These are phyloP conservation scores for Trypanosomatidae sp. DNA, from an alignment of 208 protist species.

Conservation along the genomic window DNA sequence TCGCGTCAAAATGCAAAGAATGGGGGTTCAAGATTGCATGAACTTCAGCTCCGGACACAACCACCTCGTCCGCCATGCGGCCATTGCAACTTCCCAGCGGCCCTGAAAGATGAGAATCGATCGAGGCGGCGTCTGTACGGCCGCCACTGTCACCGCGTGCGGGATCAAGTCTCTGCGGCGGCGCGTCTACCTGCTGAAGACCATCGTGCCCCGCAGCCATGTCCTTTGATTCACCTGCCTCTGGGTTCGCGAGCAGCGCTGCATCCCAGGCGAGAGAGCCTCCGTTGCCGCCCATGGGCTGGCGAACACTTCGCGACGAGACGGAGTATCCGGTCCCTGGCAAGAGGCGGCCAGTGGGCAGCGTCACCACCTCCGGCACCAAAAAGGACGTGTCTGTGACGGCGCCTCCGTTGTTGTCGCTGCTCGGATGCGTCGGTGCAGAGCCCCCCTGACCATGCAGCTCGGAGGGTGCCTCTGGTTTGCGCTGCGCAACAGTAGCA, in stretches of 20 bases:
- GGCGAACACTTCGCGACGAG: slow-evolving; percentile 1
- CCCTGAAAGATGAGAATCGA: not conserved
- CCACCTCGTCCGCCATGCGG: slow-evolving; percentile 5
- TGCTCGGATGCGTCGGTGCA: not conserved
- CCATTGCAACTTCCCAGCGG: not conserved
- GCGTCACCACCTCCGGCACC: not conserved
- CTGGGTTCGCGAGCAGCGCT: not conserved
- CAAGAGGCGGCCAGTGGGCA: not conserved
- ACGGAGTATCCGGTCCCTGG: slow-evolving; percentile 9
- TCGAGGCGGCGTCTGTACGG: not conserved
- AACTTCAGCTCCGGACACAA: not conserved
- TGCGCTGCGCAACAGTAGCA: not conserved
- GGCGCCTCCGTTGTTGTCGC: not conserved
- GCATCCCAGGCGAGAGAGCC: slow-evolving; percentile 2
- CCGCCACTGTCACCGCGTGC: not conserved
- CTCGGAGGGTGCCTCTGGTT: not conserved
- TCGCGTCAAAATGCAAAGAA: slow-evolving; percentile 8
- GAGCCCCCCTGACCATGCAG: not conserved
- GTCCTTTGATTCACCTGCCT: not conserved
- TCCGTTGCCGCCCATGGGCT: not conserved
- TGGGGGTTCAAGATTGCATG: not conserved
- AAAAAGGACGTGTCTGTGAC: not conserved
- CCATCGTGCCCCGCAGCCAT: not conserved
- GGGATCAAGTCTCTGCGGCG: not conserved
- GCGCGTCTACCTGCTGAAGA: not conserved